Evolutionary conservation across 805 yeast species (phyloP).

Genomic region (Cyberlindnera saturnus): DNA sequence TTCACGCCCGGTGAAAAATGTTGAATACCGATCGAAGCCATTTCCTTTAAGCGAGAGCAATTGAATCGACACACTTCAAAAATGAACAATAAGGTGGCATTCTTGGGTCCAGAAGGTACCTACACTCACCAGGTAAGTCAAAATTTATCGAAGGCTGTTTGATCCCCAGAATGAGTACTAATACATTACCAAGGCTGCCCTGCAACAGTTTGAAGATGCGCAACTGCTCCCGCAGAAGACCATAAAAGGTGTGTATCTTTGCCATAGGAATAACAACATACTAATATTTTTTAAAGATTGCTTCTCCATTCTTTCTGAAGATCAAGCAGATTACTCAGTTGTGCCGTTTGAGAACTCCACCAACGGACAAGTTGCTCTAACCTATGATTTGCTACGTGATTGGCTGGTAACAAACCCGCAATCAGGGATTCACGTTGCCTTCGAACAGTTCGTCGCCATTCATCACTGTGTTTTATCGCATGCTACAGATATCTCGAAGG

Average conservation of each 20-base stretch:
- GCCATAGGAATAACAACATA: not conserved
- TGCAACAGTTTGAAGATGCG: conserved; percentile 43
- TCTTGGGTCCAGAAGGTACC: conserved; percentile 87
- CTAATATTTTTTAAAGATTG: conserved; percentile 38
- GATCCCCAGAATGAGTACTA: not conserved
- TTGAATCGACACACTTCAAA: too few species aligned
- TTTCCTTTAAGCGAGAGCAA: too few species aligned
- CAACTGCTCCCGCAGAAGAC: conserved; percentile 18
- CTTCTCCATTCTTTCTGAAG: conserved; percentile 42
- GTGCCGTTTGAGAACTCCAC: conserved; percentile 94
- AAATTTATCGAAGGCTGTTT: not conserved
- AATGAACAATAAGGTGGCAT: conserved; percentile 46
- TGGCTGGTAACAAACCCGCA: conserved; percentile 36
- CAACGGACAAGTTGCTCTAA: conserved; percentile 86
- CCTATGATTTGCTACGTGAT: conserved; percentile 76
- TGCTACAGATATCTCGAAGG: conserved; percentile 36
- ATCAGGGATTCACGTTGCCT: conserved; percentile 37
- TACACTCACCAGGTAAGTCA: conserved; percentile 75
- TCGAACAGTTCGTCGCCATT: conserved; percentile 77
- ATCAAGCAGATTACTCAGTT: conserved; percentile 57
- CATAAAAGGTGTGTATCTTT: conserved; percentile 21
- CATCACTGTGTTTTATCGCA: conserved; percentile 66
- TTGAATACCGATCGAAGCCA: too few species aligned
- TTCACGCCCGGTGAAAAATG: too few species aligned
- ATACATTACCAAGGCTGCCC: conserved; percentile 38